Evolutionary conservation across 257 asterid species (phyloP), one percentile per base, ranked within the genome.

Genomic region (Capsicum pubescens): DNA sequence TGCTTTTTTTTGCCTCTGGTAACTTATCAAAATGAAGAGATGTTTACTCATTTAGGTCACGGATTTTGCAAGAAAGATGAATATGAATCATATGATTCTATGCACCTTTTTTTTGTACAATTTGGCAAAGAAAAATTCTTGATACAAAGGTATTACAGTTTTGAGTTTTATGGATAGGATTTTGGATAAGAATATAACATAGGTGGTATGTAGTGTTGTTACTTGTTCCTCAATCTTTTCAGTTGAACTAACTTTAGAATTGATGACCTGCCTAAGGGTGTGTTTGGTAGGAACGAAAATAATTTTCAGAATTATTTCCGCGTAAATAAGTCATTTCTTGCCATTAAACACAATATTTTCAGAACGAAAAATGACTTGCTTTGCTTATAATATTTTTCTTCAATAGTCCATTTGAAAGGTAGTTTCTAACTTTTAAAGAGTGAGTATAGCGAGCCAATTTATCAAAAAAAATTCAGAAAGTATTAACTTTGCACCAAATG

Each of bases 21-120:
- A 52, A 70, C 54, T 50, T 46, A 66, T 11, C 9, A 21, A 52
- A 63, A 32, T 26, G 14, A 54, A 52, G 81, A 50, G 79, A 86
- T 78, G 59, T 72, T 57, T 19, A 60, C 58, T 74, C 61, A 85
- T 81, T 89, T 86, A 10, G 85, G 85, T 91, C 95, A 92, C 95
- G 94, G 90, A 76, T 55, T 85, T 83, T 76, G 70, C 59, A 70
- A 84, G 72, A 83, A 81, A 21, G 48, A 26, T 26, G 39, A 87
- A 44, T 39, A 64, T 79, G 81, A 80, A 71, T 92, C 93, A 87
- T 90, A 89, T 91, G 92, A 88, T 82, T 87, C 87, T 4, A 39
- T 19, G n/a, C 63, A 5, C 32, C 32, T 72, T 36, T 15, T 35
- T 72, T 56, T 46, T 15, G 3, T 21, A 70, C 61, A 66, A 86